Evolutionary conservation across 768 basidiomycete genomes (phyloP), one percentile per base, ranked within the genome.

Genomic region (Pleurotus cornucopiae): DNA sequence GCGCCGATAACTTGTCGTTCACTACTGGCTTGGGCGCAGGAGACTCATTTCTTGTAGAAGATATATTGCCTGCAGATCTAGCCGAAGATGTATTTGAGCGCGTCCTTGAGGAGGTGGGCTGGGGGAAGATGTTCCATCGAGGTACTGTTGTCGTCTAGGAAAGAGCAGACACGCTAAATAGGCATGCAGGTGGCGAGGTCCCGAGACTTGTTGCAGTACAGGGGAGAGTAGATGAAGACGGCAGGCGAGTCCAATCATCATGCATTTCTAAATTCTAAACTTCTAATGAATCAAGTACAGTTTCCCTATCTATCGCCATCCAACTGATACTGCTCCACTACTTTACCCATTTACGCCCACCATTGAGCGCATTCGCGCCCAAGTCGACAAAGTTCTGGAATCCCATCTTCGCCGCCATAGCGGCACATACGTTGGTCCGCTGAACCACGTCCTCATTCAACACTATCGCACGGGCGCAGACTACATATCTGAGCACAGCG

Each of bases 381-480:
- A 80, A 51, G 86, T 89, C 23, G 81, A 91, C 62, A 69, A 73
- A 54, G 76, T 76, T 5, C 67, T 85, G 9, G 62, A 72, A 21
- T 34, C 30, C 3, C 26, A 44, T 41, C 4, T 45, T 45, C 3
- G 11, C 14, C 21, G 26, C 26, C 45, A 25, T 44, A 18, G 25
- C 4, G 18, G 18, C 0, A 21, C 9, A 37, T 11, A 6, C 12
- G 38, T 40, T 16, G 88, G 89, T 56, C 85, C 84, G 0, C 82
- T 92, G 4, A 93, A 93, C 63, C 90, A 93, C 62, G 90, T 89
- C 47, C 79, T 93, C 26, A 89, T 92, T 49, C 91, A 92, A 63
- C 78, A 82, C 65, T 92, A 92, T 65, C 88, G 90, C 56, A 78
- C 77, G 11, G 91, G 90, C 4, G 81, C 80, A 25, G 91, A 92